These are phyloP conservation scores for Xerocomus brunneocitrinus DNA, from an alignment of 768 basidiomycete genomes.

Conservation along the genomic window DNA sequence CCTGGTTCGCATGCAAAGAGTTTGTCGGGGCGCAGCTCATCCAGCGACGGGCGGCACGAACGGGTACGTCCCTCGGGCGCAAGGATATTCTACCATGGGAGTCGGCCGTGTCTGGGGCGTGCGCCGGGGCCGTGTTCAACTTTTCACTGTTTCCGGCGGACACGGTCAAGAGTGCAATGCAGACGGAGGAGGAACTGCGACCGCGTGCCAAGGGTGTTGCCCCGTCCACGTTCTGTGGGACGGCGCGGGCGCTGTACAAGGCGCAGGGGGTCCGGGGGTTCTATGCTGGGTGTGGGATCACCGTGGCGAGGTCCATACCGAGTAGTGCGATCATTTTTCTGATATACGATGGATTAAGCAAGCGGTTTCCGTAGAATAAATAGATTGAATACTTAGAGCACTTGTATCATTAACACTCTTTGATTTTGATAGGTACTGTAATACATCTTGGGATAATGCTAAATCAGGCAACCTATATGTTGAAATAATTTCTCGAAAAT, in stretches of 20 bases:
- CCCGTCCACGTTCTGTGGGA: slow-evolving; percentile 47
- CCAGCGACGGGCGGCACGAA: slow-evolving; percentile 37
- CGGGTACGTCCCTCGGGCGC: slow-evolving; percentile 29
- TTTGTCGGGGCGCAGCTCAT: slow-evolving; percentile 60
- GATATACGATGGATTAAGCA: slow-evolving; percentile 78
- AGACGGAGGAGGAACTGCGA: slow-evolving; percentile 87
- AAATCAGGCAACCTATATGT: background rate
- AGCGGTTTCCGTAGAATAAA: slow-evolving; percentile 39
- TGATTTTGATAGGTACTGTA: background rate
- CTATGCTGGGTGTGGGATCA: slow-evolving; percentile 93
- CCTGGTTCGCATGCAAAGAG: slow-evolving; percentile 92
- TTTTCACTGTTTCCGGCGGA: slow-evolving; percentile 93
- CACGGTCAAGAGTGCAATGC: slow-evolving; percentile 90
- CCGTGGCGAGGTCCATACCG: slow-evolving; percentile 77
- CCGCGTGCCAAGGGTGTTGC: slow-evolving; percentile 37
- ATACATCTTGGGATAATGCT: background rate
- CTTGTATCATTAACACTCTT: background rate
- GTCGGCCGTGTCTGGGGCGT: slow-evolving; percentile 80
- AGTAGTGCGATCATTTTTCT: slow-evolving; percentile 91
- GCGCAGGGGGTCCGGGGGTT: slow-evolving; percentile 76
- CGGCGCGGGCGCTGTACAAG: slow-evolving; percentile 65
- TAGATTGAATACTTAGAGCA: background rate
- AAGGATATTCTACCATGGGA: slow-evolving; percentile 68
- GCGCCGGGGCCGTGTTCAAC: slow-evolving; percentile 82
- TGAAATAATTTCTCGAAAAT: background rate